Base-by-base conservation (phyloP, 1,284 basidiomycete species). In the Lentinus polychrous region DNA sequence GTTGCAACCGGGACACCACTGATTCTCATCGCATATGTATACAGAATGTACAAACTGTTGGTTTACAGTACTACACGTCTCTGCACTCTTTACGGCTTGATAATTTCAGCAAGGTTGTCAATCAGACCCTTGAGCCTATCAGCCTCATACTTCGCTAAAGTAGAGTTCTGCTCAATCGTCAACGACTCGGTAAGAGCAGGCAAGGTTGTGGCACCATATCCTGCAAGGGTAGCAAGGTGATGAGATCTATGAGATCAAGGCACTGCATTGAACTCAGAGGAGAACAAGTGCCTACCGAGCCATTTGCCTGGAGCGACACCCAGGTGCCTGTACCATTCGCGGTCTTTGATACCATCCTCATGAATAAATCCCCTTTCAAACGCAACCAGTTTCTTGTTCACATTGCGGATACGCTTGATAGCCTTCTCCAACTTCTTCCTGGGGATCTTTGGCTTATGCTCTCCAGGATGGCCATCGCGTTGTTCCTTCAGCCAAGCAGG, bases 221-320 rank as follows among this genome's bases (percentile, higher is more conserved):
- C 86, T 85, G 54, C 5, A 17, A 38, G n/a, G 22, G 4, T 17
- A 20, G 34, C 33, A 42, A 33, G 35, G 35, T 33, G 34, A 17
- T 38, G 38, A 40, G 8, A 23, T 22, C 32, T 27, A 27, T 8
- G 10, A 18, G 23, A n/a, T n/a, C n/a, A n/a, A n/a, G n/a, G n/a
- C n/a, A n/a, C n/a, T 27, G 11, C 8, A 27, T 22, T 8, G 11
- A 12, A 39, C 10, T 15, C 22, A 8, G 8, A 33, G 15, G 20
- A 22, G 43, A 18, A 27, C 43, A 8, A 20, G 2, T 12, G 11
- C 75, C 58, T 56, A 86, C 91, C 89, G 20, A 91, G 76, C 83
- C 88, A 93, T 60, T 88, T 85, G n/a, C 93, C 94, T 6, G 94
- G 94, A 2, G 91, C 89, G 36, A 93, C 89, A 47, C 81, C 91